Conservation (phyloP, 257 asterid species). For the Solanum appendiculatum region DNA sequence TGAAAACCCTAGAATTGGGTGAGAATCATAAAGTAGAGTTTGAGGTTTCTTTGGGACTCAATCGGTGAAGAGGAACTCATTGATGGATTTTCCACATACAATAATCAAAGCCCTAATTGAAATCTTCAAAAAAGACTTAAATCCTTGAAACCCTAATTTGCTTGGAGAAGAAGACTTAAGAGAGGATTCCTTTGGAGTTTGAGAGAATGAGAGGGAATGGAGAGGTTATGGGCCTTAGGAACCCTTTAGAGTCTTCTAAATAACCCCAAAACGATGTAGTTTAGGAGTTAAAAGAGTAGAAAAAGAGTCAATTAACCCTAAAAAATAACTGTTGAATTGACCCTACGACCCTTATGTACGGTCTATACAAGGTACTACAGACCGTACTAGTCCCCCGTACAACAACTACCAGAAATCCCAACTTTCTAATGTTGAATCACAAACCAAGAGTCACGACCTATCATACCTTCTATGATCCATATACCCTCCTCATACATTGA, state of each 20-base stretch:
- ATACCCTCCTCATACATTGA: background rate
- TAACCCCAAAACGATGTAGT: background rate
- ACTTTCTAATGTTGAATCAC: background rate
- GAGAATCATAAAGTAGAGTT: too few species aligned
- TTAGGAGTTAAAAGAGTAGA: background rate
- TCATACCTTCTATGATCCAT: background rate
- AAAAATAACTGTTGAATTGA: background rate
- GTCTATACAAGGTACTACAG: background rate
- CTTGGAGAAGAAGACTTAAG: background rate
- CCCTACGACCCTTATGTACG: background rate
- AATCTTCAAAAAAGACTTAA: background rate
- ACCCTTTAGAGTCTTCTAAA: background rate
- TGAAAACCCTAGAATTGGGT: too few species aligned
- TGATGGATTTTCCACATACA: background rate
- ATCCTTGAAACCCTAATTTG: background rate
- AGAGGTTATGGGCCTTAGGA: background rate
- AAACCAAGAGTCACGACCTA: too few species aligned
- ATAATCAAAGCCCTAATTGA: background rate
- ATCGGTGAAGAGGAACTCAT: background rate
- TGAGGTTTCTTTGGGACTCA: too few species aligned
- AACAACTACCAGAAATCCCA: background rate
- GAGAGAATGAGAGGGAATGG: background rate
- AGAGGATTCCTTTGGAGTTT: background rate
- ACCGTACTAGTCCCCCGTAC: background rate
- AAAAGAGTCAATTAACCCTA: background rate